Percentiles rank a stretch among this genome's conserved stretches.
Evolutionary conservation across 495 filamentous ascomycete species (phyloP).

Genomic region (Neurospora sp.): DNA sequence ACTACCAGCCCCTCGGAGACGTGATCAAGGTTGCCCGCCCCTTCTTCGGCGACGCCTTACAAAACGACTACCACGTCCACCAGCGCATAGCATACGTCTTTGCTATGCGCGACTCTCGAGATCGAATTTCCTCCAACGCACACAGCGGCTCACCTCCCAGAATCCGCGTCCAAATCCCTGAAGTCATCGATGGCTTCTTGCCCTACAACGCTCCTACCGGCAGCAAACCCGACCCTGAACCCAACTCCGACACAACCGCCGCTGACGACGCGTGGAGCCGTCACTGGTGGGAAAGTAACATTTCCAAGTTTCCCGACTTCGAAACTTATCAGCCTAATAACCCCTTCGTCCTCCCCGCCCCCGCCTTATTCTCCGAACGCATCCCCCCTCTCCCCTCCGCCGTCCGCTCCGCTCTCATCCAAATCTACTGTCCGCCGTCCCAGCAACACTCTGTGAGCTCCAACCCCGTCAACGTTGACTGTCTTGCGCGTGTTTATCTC

Average conservation of each 20-base stretch:
- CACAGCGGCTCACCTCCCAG: too few species aligned
- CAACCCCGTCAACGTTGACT: not conserved
- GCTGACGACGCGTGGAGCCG: accelerated
- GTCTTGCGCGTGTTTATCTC: slow-evolving; percentile 4
- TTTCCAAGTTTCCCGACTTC: too few species aligned
- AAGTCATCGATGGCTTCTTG: too few species aligned
- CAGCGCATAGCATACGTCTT: not conserved
- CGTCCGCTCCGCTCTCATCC: not conserved
- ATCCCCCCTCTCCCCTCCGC: slow-evolving; percentile 4
- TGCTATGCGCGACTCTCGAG: too few species aligned
- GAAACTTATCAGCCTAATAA: not conserved
- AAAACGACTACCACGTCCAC: not conserved
- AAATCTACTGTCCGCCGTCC: not conserved
- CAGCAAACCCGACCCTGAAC: not conserved
- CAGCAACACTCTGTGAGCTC: not conserved
- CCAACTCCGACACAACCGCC: too few species aligned
- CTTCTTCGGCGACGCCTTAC: not conserved
- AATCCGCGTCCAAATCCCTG: not conserved
- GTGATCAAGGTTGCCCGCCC: slow-evolving; percentile 6
- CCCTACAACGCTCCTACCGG: not conserved
- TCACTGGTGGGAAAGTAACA: too few species aligned
- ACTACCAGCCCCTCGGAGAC: not conserved
- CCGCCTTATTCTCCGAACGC: slow-evolving; percentile 1
- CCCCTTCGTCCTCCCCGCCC: not conserved
- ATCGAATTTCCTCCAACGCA: too few species aligned